Evolutionary conservation across 495 filamentous ascomycete species (phyloP).

Genomic region (Neurospora africana): DNA sequence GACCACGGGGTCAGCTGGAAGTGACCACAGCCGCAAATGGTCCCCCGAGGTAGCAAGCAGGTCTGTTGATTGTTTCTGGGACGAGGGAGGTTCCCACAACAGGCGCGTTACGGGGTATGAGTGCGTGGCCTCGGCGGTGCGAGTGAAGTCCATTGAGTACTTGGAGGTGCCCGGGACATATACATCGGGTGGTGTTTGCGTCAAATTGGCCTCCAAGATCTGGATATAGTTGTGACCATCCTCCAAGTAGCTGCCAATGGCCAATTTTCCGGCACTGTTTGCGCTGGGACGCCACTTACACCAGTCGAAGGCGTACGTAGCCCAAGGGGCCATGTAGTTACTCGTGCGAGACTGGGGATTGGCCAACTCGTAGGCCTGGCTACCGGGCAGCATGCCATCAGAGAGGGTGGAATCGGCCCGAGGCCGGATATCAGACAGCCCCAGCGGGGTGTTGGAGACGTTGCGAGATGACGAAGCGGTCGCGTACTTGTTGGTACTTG

Average conservation of each 20-base stretch:
- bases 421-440: slow-evolving; percentile 80
- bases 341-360: slow-evolving; percentile 45
- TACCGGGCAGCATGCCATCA: slow-evolving; percentile 46
- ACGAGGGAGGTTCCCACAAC: slow-evolving; percentile 94
- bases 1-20: slow-evolving; percentile 46
- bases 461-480: slow-evolving; percentile 59
- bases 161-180: slow-evolving; percentile 56
- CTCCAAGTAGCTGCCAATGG: slow-evolving; percentile 90
- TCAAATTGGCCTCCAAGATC: slow-evolving; percentile 83
- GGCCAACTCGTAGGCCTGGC: slow-evolving; percentile 41
- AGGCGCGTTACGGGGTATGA: slow-evolving; percentile 95
- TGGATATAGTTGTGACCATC: slow-evolving; percentile 99
- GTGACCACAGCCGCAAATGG: slow-evolving; percentile 89
- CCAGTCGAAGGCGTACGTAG: slow-evolving; percentile 95
- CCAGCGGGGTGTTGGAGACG: slow-evolving; percentile 73
- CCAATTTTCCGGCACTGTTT: slow-evolving; percentile 78
- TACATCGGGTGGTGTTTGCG: slow-evolving; percentile 60
- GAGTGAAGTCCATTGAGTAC: slow-evolving; percentile 79
- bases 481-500: slow-evolving; percentile 47
- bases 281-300: slow-evolving; percentile 91
- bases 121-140: slow-evolving; percentile 94
- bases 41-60: slow-evolving; percentile 93
- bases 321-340: slow-evolving; percentile 92
- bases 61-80: slow-evolving; percentile 92
- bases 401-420: slow-evolving; percentile 62